These are phyloP conservation scores for Vanilla planifolia DNA, from an alignment of 106 monocot species.

Conservation along the genomic window DNA sequence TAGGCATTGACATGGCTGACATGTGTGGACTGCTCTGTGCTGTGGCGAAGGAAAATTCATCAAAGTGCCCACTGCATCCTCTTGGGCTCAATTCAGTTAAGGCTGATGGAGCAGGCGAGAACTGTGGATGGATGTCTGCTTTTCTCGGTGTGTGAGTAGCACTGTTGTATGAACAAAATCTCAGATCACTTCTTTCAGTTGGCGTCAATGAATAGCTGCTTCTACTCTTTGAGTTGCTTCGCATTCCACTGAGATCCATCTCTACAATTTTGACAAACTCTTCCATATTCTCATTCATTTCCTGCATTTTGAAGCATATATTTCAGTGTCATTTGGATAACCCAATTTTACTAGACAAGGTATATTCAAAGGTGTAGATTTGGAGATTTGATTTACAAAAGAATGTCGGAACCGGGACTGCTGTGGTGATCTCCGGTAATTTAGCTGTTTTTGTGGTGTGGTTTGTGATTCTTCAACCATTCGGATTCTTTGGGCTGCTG, in stretches of 20 bases:
- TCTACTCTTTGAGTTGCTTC: slow-evolving; percentile 24
- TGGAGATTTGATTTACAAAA: slow-evolving; percentile 28
- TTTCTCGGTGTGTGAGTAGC: not conserved
- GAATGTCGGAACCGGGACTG: slow-evolving; percentile 29
- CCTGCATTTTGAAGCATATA: slow-evolving; percentile 22
- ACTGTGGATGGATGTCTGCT: slow-evolving; percentile 17
- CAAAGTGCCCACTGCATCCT: slow-evolving; percentile 44
- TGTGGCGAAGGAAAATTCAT: slow-evolving; percentile 38
- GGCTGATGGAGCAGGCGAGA: slow-evolving; percentile 40
- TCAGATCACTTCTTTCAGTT: slow-evolving; percentile 16
- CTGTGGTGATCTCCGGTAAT: slow-evolving; percentile 28
- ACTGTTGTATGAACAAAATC: slow-evolving; percentile 11
- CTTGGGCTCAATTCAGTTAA: slow-evolving; percentile 42
- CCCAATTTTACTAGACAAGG: not conserved
- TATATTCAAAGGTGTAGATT: not conserved
- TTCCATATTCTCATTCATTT: slow-evolving; percentile 38
- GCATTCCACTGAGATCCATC: slow-evolving; percentile 46
- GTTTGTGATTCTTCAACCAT: slow-evolving; percentile 20
- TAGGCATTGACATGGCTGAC: slow-evolving; percentile 24
- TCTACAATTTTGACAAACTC: slow-evolving; percentile 60
- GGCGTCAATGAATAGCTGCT: slow-evolving; percentile 27
- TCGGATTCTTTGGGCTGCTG: slow-evolving; percentile 26
- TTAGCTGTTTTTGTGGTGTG: slow-evolving; percentile 5
- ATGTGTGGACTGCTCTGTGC: slow-evolving; percentile 45
- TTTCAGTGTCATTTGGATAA: too few relatives aligned